Evolutionary conservation across 2,329 filamentous ascomycete genomes (phyloP).

Genomic region (Dactylellina leptospora): DNA sequence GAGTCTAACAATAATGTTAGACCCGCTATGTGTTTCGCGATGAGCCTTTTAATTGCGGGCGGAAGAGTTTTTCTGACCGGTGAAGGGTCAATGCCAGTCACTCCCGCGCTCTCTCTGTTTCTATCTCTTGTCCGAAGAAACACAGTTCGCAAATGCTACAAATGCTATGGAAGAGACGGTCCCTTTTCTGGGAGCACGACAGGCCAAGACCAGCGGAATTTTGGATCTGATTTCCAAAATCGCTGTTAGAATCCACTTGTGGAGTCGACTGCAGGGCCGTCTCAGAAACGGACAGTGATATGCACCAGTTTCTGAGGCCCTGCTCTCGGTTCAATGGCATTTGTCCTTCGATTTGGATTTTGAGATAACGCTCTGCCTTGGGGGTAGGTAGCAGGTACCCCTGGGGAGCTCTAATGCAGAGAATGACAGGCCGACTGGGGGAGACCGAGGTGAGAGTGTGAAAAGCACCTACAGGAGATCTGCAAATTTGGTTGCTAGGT

Average conservation of each 20-base stretch:
- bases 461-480: slow-evolving; percentile 52
- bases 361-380: slow-evolving; percentile 48
- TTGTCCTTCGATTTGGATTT: slow-evolving; percentile 29
- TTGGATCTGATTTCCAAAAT: slow-evolving; percentile 54
- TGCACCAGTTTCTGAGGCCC: slow-evolving; percentile 16
- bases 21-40: slow-evolving; percentile 39
- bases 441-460: slow-evolving; percentile 9
- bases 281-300: slow-evolving; percentile 31
- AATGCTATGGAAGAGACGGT: not conserved
- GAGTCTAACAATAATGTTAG: slow-evolving; percentile 19
- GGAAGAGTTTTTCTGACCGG: slow-evolving; percentile 7
- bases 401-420: slow-evolving; percentile 44
- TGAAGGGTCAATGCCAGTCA: slow-evolving; percentile 1
- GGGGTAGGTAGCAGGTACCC: slow-evolving; percentile 23
- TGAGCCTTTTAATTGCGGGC: slow-evolving; percentile 50
- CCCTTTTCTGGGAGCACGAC: slow-evolving; percentile 18
- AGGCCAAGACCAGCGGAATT: slow-evolving; percentile 43
- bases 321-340: slow-evolving; percentile 49
- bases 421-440: slow-evolving; percentile 17
- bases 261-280: slow-evolving; percentile 47
- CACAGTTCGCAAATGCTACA: slow-evolving; percentile 4
- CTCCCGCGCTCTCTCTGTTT: not conserved
- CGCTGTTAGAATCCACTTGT: slow-evolving; percentile 40
- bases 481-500: slow-evolving; percentile 32
- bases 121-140: slow-evolving; percentile 3